These are phyloP conservation scores for Lagenaria siceraria DNA, from an alignment of 306 rosid genomes.

Conservation along the genomic window DNA sequence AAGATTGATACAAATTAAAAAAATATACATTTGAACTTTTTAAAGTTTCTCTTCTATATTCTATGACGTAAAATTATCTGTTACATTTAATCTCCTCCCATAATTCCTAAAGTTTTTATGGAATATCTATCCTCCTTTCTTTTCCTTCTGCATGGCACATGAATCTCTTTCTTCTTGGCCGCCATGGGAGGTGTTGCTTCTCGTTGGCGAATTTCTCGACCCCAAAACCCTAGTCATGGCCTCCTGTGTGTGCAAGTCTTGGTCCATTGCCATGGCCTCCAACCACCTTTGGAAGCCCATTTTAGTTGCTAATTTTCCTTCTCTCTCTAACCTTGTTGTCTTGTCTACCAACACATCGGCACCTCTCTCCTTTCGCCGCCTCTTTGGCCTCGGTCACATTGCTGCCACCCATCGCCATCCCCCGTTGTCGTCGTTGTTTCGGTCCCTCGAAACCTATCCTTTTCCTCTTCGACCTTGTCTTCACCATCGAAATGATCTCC, in stretches of 20 bases:
- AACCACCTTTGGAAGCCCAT: conserved; percentile 51
- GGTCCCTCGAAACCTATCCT: conserved; percentile 21
- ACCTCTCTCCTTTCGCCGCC: conserved; percentile 21
- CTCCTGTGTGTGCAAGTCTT: conserved; percentile 45
- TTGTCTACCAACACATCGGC: neutral
- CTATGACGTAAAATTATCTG: too few relatives aligned
- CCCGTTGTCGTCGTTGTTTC: conserved; percentile 11
- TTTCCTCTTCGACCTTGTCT: conserved; percentile 28
- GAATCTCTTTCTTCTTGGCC: neutral
- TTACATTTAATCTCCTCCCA: too few relatives aligned
- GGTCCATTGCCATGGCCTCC: conserved; percentile 43
- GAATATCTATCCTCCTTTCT: too few relatives aligned
- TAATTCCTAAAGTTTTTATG: too few relatives aligned
- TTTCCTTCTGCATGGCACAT: neutral
- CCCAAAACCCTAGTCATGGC: conserved; percentile 48
- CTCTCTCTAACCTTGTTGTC: conserved; percentile 19
- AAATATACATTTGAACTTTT: too few relatives aligned
- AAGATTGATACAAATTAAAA: too few relatives aligned
- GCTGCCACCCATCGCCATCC: neutral
- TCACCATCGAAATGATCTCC: conserved; percentile 19
- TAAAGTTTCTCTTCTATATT: too few relatives aligned
- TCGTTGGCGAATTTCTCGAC: conserved; percentile 40
- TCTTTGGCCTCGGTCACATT: conserved; percentile 25
- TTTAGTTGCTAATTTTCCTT: conserved; percentile 29
- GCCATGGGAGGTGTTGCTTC: conserved; percentile 37